Percentiles rank a stretch among this genome's conserved stretches.
These are phyloP conservation scores for Volvox africanus DNA, from an alignment of 139 green algal genomes.

Conservation along the genomic window DNA sequence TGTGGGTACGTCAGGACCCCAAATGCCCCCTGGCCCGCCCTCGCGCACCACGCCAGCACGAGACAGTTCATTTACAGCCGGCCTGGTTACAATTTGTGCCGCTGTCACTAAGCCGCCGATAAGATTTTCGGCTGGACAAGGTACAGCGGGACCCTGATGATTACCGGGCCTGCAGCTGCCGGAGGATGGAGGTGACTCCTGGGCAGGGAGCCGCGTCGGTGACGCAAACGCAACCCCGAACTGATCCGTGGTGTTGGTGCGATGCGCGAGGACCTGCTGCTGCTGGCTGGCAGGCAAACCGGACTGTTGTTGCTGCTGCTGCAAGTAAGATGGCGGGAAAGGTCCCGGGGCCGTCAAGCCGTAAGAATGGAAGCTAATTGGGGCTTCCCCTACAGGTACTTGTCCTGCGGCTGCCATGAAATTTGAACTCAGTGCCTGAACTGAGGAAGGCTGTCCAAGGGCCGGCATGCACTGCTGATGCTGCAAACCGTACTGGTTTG, in stretches of 20 bases:
- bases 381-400: too few relatives aligned
- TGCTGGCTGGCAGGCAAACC: not conserved
- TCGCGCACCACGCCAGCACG: not conserved
- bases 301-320: not conserved
- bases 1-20: not conserved
- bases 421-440: not conserved
- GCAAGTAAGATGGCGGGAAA: not conserved
- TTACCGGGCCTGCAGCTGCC: too few relatives aligned
- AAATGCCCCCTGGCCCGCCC: not conserved
- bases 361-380: not conserved
- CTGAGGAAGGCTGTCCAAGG: not conserved
- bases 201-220: not conserved
- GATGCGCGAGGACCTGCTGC: not conserved
- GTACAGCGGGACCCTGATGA: too few relatives aligned
- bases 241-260: not conserved
- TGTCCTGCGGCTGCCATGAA: not conserved
- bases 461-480: not conserved
- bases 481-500: not conserved
- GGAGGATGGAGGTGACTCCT: not conserved
- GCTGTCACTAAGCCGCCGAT: too few relatives aligned
- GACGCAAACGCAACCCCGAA: not conserved
- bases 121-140: too few relatives aligned
- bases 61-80: not conserved
- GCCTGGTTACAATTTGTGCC: not conserved
- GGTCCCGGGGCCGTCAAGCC: not conserved